Conservation (phyloP, 768 basidiomycete species). For the Phylloporus arenicola region DNA sequence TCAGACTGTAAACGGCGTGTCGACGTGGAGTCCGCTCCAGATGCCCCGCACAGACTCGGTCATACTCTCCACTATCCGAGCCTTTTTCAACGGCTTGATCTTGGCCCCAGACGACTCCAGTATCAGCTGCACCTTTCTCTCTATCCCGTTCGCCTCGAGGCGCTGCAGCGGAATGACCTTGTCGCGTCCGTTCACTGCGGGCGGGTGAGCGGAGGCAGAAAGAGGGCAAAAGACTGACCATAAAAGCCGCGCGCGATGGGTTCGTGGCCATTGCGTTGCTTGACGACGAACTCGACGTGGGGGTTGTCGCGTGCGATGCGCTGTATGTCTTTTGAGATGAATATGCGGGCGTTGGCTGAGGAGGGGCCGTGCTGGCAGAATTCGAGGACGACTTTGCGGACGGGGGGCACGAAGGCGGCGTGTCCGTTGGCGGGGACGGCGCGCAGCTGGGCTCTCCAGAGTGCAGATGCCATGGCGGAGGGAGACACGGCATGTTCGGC, state of each 20-base stretch:
- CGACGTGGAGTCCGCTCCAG: conserved; percentile 85
- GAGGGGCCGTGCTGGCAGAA: conserved; percentile 82
- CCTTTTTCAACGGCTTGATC: conserved; percentile 70
- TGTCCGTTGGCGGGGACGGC: conserved; percentile 73
- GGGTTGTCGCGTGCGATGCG: conserved; percentile 66
- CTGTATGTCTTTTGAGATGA: conserved; percentile 58
- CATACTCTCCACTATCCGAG: conserved; percentile 64
- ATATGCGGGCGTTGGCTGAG: conserved; percentile 65
- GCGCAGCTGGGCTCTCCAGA: conserved; percentile 44
- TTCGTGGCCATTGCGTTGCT: conserved; percentile 66
- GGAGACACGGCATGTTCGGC: conserved; percentile 2
- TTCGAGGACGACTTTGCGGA: conserved; percentile 86
- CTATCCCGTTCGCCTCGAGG: conserved; percentile 68
- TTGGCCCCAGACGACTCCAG: conserved; percentile 85
- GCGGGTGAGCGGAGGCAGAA: conserved; percentile 10
- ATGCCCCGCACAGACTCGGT: conserved; percentile 82
- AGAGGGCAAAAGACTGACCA: conserved; percentile 36
- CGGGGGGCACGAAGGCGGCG: conserved; percentile 63
- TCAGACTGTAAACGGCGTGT: conserved; percentile 55
- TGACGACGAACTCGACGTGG: conserved; percentile 80
- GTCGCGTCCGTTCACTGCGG: conserved; percentile 77
- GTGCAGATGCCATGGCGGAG: conserved; percentile 33
- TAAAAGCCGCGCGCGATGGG: conserved; percentile 84
- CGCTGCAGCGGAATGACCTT: conserved; percentile 81
- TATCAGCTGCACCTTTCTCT: conserved; percentile 74